phyloP scores from a whole-genome alignment of 2,329 filamentous ascomycete genomes.

The Alternaria brassicae region DNA sequence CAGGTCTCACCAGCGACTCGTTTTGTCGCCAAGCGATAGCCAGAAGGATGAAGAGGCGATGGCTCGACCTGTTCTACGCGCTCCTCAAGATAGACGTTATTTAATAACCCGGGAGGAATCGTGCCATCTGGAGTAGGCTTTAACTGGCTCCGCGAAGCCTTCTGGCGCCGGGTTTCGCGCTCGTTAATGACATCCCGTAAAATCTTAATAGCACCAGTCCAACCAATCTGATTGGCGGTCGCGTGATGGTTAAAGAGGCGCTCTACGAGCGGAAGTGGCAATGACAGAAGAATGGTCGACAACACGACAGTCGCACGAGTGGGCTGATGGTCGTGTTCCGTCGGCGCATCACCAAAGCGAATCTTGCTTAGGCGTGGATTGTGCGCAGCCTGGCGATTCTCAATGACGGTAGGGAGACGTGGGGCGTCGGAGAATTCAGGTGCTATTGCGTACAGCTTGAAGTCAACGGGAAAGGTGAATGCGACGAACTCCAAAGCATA shows the following conservation, averaged over 20 bases:
- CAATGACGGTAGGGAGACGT: constrained; percentile 52
- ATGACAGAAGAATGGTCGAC: constrained; percentile 72
- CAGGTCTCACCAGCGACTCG: constrained; percentile 18
- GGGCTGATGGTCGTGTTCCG: constrained; percentile 51
- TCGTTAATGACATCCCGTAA: constrained; percentile 54
- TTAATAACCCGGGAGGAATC: constrained; percentile 28
- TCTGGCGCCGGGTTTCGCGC: constrained; percentile 52
- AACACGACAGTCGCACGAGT: constrained; percentile 58
- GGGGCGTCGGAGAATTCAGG: constrained; percentile 58
- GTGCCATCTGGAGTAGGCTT: constrained; percentile 30
- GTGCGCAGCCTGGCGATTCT: constrained; percentile 48
- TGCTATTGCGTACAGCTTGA: constrained; percentile 63
- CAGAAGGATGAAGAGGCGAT: constrained; percentile 47
- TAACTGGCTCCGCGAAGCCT: constrained; percentile 34
- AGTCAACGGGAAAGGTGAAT: constrained; percentile 65
- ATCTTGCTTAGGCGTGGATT: constrained; percentile 68
- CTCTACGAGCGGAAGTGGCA: constrained; percentile 73
- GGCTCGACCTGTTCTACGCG: constrained; percentile 48
- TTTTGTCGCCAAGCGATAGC: constrained; percentile 41
- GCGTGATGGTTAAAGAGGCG: constrained; percentile 68
- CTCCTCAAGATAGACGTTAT: constrained; percentile 43
- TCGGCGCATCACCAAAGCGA: constrained; percentile 72
- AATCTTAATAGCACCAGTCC: constrained; percentile 48
- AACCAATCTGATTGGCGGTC: constrained; percentile 57
- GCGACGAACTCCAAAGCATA: constrained; percentile 66